Evolutionary conservation across 2,329 filamentous ascomycete genomes (phyloP), one percentile per base, ranked within the genome.

Genomic region (Lachnellula willkommii): DNA sequence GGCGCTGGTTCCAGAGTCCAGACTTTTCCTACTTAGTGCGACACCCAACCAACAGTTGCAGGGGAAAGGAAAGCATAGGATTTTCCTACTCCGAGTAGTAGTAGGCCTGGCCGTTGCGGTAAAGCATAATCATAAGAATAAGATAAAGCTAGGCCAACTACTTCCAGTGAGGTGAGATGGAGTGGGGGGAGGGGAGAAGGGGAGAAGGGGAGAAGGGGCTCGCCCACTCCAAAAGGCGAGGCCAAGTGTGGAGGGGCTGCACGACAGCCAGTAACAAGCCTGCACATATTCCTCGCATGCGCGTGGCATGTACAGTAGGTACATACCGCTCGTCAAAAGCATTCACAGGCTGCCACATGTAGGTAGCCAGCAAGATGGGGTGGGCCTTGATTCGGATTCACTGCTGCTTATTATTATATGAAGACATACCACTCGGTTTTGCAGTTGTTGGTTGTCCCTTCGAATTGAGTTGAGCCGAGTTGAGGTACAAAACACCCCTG

Each of bases 291-390:
- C 46, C 45, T 47, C 52, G 51, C 49, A 39, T 47, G 42, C 32
- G 45, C 39, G 35, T 46, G 22, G 45, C 39, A 40, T 46, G 22
- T 24, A 17, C 51, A 45, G 5, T 14, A 17, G 40, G 5, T 14
- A 17, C 28, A 50, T 24, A n/a, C 14, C 22, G 22, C 45, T 24
- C 39, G 45, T 26, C 54, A 39, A 42, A 59, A 49, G 51, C 50
- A 55, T 57, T 58, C 54, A 60, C 51, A 58, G 56, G 45, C 47
- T 52, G 62, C 17, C 24, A 32, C 24, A 47, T 26, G 20, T 58
- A 61, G 59, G 62, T 64, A 58, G 62, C 62, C 52, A 54, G 52
- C 40, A 51, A 54, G 47, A 59, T 53, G 54, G 51, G 54, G 42
- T 51, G 47, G 35, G 24, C 20, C 26, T 15, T 36, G 20, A 50